Evolutionary conservation across 1,139 yeast genomes (phyloP), one percentile per base, ranked within the genome.

Genomic region (Candida sojae): DNA sequence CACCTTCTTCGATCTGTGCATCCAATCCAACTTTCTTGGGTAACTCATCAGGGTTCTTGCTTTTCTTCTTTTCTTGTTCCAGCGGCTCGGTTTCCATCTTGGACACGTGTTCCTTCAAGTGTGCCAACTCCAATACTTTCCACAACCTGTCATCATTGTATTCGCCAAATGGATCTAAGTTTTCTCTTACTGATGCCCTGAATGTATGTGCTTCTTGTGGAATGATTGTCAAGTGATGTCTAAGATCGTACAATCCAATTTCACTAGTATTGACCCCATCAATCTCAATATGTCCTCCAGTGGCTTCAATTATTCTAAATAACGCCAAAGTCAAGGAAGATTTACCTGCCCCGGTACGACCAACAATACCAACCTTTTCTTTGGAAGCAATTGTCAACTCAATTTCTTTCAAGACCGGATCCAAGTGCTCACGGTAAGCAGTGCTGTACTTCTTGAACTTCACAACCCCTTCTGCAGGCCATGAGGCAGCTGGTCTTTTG

Each of bases 191-290:
- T 0, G 84, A 76, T 4, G 88, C 88, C 56, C 80, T 84, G 54
- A 84, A 79, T n/a, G 84, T 79, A 54, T 82, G 87, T 0, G 88
- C 83, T 58, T 84, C 89, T 59, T 84, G 89, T 0, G 90, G 90
- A 45, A 84, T 84, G 49, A 84, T 84, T 6, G 84, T 79, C 45
- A 84, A 64, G 45, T 76, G 78, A 48, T 76, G 74, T 59, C 90
- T 70, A 51, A 84, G 64, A 52, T 81, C 83, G 43, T 66, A 67
- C 38, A 84, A 67, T 10, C 80, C 78, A 30, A 84, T 59, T 6
- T 62, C 62, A 9, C 75, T 62, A 2, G 80, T 82, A 53, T 80
- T 73, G 12, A 81, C 51, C 8, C 69, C 77, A 62, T 83, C 88
- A 51, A 84, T 77, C 34, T 48, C 55, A 44, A 70, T 65, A 42